Evolutionary conservation across 2,329 filamentous ascomycete species (phyloP), one percentile per base, ranked within the genome.

Genomic region (Alternaria gansuensis): DNA sequence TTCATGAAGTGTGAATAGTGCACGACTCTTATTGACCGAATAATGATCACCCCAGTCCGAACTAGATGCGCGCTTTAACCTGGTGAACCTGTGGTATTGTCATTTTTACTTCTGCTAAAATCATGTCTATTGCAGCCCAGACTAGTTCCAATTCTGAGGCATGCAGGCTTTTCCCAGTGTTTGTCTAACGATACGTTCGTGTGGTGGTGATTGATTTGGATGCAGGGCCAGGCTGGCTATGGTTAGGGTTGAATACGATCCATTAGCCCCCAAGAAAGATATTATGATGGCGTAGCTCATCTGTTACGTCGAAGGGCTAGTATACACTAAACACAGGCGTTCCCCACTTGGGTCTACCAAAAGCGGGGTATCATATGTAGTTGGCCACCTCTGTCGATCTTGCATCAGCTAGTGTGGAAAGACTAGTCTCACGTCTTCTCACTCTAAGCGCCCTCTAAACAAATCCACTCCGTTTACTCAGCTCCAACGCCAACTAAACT

Each of bases 41-140:
- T n/a, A 36, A 48, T 36, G 21, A 48, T 24, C 26, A 48, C 31
- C 44, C 44, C 31, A n/a, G 31, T n/a, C 14, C 33, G 31, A 48
- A 21, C 9, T 26, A 23, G 7, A 24, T n/a, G 5, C 13, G 5
- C 13, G 21, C 29, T 2, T 26, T n/a, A 10, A 13, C 4, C 9
- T 13, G 4, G 7, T 24, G 13, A 24, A 24, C 33, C 11, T 24
- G 10, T 24, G 21, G 10, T 46, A 11, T 4, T 17, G 5, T 4
- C 29, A 6, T 24, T 39, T 3, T n/a, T 8, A 34, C 14, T 34
- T 3, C 4, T 39, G 37, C 37, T 23, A 39, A 8, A 5, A 3
- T n/a, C 4, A 10, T 6, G 5, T 39, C 0, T 13, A 7, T 13
- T 39, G 8, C 17, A 23, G 17, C 17, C 4, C 2, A 3, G 3